Evolutionary conservation across 2,329 filamentous ascomycete genomes (phyloP).

Genomic region (Polychaeton citri): DNA sequence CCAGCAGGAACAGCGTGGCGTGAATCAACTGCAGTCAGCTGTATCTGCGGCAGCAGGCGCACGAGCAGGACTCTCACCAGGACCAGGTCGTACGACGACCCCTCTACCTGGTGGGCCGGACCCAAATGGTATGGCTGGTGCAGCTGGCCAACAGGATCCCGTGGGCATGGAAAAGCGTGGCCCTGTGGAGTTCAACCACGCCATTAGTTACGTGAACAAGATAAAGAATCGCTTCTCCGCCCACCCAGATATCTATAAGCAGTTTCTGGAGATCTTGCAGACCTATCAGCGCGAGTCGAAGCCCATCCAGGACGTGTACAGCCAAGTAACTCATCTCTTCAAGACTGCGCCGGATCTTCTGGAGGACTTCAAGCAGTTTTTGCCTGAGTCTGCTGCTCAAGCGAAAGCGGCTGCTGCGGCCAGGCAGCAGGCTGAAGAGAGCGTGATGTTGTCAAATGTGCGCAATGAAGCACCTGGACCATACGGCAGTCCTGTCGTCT

Average conservation of each 20-base stretch:
- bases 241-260: constrained; percentile 97
- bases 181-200: constrained; percentile 97
- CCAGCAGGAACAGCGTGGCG: constrained; percentile 52
- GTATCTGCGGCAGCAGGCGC: constrained; percentile 44
- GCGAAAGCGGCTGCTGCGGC: constrained; percentile 42
- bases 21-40: constrained; percentile 53
- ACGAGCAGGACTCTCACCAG: constrained; percentile 36
- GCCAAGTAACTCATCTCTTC: constrained; percentile 89
- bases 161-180: constrained; percentile 65
- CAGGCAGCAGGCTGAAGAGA: constrained; percentile 54
- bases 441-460: constrained; percentile 51
- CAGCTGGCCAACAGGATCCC: constrained; percentile 37
- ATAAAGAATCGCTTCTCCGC: constrained; percentile 99
- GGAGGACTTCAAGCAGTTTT: constrained; percentile 97
- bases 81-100: constrained; percentile 29
- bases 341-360: constrained; percentile 85
- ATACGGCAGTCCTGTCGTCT: constrained; percentile 25
- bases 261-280: constrained; percentile 94
- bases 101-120: constrained; percentile 40
- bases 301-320: constrained; percentile 95
- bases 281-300: constrained; percentile 97
- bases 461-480: constrained; percentile 34
- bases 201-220: constrained; percentile 98
- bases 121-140: constrained; percentile 36
- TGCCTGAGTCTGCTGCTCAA: constrained; percentile 76